Percentiles rank a stretch among this genome's conserved stretches.
Evolutionary conservation across 2,329 filamentous ascomycete species (phyloP).

Genomic region (Pyrenophora teres): DNA sequence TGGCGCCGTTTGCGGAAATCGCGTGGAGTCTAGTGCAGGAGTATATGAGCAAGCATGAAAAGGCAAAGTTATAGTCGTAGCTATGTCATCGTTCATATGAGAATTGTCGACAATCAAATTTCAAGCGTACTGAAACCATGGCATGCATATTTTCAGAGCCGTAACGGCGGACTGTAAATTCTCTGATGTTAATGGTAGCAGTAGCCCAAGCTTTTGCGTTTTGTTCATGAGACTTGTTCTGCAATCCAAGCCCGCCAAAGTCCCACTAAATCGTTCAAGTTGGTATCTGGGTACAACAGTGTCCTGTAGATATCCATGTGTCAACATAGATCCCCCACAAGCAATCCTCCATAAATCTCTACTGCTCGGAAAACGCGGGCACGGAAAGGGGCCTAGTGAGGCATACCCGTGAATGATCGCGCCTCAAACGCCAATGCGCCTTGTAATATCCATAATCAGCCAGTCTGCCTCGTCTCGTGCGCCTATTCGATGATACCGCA

Average conservation of each 20-base stretch:
- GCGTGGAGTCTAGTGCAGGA: conserved; percentile 74
- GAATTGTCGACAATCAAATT: neutral
- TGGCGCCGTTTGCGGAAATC: conserved; percentile 73
- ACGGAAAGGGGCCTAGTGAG: conserved; percentile 16
- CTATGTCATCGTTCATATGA: neutral
- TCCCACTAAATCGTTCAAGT: conserved; percentile 9
- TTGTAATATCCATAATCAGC: conserved; percentile 14
- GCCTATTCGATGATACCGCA: neutral
- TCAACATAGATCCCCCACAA: conserved; percentile 26
- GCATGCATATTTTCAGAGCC: neutral
- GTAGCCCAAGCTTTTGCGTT: conserved; percentile 10
- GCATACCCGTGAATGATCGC: conserved; percentile 26
- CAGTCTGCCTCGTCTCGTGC: conserved; percentile 8
- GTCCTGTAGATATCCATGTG: conserved; percentile 26
- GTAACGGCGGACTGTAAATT: conserved; percentile 3
- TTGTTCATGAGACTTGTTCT: conserved; percentile 16
- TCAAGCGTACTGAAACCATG: neutral
- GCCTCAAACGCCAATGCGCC: conserved; percentile 30
- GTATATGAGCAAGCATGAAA: conserved; percentile 49
- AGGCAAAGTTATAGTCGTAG: conserved; percentile 42
- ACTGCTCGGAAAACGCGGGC: conserved; percentile 1
- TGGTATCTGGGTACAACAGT: conserved; percentile 33
- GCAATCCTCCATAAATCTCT: conserved; percentile 7
- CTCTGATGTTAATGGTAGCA: conserved; percentile 6
- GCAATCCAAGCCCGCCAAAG: conserved; percentile 8